Evolutionary conservation across 2,329 filamentous ascomycete genomes (phyloP), one percentile per base, ranked within the genome.

Genomic region (Coniochaeta pulveracea): DNA sequence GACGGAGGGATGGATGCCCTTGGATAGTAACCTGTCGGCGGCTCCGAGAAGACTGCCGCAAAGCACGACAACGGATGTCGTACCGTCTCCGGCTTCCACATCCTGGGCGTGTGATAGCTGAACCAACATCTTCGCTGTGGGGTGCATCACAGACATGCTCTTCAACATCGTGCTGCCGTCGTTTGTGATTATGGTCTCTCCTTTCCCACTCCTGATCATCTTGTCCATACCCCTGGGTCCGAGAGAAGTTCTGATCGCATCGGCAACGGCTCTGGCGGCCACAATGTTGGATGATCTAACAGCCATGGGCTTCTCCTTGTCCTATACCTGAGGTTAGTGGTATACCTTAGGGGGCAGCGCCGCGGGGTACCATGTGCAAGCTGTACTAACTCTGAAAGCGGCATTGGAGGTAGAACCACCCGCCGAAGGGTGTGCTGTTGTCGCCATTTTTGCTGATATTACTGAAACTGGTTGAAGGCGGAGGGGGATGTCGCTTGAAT

Each of bases 131-230:
- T 94, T 95, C 33, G 91, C 91, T 31, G 93, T 93, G n/a, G 91
- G 91, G 56, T 98, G 91, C 81, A 98, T 86, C 46, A 98, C 91
- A 44, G 85, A 83, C 91, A 98, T 96, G 68, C 89, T 89, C 66
- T 84, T 93, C 54, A 98, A 66, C 89, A 98, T 98, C 37, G 91
- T 98, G 66, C 93, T 93, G 58, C 91, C 91, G 63, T 98, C 91
- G 69, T 98, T 98, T 53, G 91, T 98, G 64, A 98, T 98, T 58
- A 96, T 91, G 37, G 88, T 95, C 61, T 93, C 85, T 63, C 89
- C 91, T 65, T 85, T 94, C 56, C 86, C 84, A 39, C 82, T 93
- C 69, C 93, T 83, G 50, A 98, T 96, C 88, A 95, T 95, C 70
- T 95, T 95, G 67, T 95, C 88, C 88, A 95, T 95, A 55, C 91